These are phyloP conservation scores for Strigomonas culicis DNA, from an alignment of 208 protist genomes.

Conservation along the genomic window DNA sequence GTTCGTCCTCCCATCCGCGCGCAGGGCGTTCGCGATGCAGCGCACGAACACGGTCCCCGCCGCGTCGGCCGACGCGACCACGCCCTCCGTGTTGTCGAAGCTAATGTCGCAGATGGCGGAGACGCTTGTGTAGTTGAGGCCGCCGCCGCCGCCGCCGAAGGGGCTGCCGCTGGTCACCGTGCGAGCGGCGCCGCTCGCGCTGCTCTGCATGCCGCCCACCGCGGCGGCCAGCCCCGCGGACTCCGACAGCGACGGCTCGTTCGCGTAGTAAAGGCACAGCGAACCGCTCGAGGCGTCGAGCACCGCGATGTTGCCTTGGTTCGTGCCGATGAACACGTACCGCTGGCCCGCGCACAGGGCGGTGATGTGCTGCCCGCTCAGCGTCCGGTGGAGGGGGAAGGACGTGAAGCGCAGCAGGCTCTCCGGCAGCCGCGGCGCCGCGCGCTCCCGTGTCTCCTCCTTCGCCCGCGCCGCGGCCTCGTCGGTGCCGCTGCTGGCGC, in stretches of 20 bases:
- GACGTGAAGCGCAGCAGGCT: neutral
- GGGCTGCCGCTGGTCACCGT: too few species aligned
- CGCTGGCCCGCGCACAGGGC: constrained; percentile 30
- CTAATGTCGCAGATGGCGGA: too few species aligned
- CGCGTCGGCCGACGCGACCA: constrained; percentile 63
- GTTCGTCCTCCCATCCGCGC: constrained; percentile 45
- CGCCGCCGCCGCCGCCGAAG: too few species aligned
- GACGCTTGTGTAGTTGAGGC: too few species aligned
- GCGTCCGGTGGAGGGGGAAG: constrained; percentile 11
- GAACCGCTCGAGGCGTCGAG: constrained; percentile 25
- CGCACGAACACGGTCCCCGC: constrained; percentile 36
- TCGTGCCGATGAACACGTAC: constrained; percentile 62
- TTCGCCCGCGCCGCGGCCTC: neutral
- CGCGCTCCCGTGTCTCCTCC: neutral
- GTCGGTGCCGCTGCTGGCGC: neutral
- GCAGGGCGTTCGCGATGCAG: constrained; percentile 28
- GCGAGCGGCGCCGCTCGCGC: too few species aligned
- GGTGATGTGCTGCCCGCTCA: constrained; percentile 62
- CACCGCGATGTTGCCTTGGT: constrained; percentile 56
- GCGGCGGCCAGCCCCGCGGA: too few species aligned
- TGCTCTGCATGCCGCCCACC: too few species aligned
- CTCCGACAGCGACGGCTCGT: constrained; percentile 6
- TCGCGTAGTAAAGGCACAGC: constrained; percentile 20
- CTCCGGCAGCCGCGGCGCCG: neutral
- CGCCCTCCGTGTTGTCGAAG: neutral